Evolutionary conservation across 805 yeast genomes (phyloP).

Genomic region (Nakazawaea pomicola): DNA sequence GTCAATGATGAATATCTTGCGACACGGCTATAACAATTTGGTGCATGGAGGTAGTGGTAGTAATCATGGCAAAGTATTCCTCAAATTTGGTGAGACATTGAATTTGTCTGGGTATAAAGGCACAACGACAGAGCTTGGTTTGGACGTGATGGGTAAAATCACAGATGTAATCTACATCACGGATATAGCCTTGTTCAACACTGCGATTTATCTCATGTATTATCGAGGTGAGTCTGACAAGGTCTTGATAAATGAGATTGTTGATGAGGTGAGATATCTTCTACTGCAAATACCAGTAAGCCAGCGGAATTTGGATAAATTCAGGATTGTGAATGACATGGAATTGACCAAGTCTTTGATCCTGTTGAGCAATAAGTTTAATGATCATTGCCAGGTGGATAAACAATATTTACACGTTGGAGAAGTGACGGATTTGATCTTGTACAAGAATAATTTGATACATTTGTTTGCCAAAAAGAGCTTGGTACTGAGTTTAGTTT

Average conservation of each 20-base stretch:
- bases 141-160: constrained; percentile 8
- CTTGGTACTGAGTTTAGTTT: background rate
- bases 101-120: constrained; percentile 2
- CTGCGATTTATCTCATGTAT: constrained; percentile 6
- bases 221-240: background rate
- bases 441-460: constrained; percentile 10
- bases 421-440: constrained; percentile 3
- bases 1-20: constrained; percentile 9
- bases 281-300: background rate
- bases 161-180: constrained; percentile 3
- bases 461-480: constrained; percentile 6
- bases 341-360: background rate
- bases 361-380: background rate
- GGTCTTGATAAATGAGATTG: background rate
- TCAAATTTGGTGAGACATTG: constrained; percentile 1
- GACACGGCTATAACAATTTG: constrained; percentile 5
- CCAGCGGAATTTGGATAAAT: background rate
- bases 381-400: constrained; percentile 2
- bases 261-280: constrained; percentile 1
- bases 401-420: background rate
- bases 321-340: background rate
- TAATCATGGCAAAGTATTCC: constrained; percentile 6
- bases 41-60: background rate
- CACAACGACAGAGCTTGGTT: background rate
- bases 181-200: constrained; percentile 7